A percentile compares a stretch with the other conserved stretches of the same genome.
These are phyloP conservation scores for Tulasnella calospora DNA, from an alignment of 768 basidiomycete species.

Conservation along the genomic window DNA sequence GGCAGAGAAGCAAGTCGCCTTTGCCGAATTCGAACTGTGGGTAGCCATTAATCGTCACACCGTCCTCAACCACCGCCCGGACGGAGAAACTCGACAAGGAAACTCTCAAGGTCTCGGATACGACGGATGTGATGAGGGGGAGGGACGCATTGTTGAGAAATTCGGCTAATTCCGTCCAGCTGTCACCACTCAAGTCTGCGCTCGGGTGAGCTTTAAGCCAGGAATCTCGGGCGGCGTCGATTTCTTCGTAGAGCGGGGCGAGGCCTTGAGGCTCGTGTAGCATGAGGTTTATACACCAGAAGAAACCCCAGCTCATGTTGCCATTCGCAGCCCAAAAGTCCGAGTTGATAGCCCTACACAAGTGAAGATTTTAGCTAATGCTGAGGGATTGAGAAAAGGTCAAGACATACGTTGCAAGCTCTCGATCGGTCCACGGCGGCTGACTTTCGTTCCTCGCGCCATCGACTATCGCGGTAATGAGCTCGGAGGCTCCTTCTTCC, in stretches of 20 bases:
- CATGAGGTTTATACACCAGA: not conserved
- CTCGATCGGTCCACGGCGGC: not conserved
- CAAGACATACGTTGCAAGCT: not conserved
- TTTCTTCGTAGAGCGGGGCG: not conserved
- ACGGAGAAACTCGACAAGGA: slow-evolving; percentile 19
- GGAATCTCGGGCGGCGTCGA: not conserved
- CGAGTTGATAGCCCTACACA: not conserved
- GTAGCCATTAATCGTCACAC: not conserved
- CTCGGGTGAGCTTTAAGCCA: not conserved
- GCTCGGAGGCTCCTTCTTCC: not conserved
- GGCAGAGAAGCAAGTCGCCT: slow-evolving; percentile 12
- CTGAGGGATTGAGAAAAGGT: not conserved
- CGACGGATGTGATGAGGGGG: not conserved
- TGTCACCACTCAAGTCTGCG: not conserved
- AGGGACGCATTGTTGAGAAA: not conserved
- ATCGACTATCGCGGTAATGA: not conserved
- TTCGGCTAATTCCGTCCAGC: not conserved
- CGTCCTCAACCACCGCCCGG: not conserved
- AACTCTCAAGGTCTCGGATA: not conserved
- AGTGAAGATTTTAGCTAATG: no score
- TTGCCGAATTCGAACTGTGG: slow-evolving; percentile 4
- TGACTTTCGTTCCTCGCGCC: not conserved
- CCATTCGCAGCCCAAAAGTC: slow-evolving; percentile 26
- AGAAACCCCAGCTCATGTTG: slow-evolving; percentile 26
- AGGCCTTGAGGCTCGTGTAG: slow-evolving; percentile 7